These are phyloP conservation scores for Aureobasidium sp. DNA, from an alignment of 2,329 filamentous ascomycete species.

Conservation along the genomic window DNA sequence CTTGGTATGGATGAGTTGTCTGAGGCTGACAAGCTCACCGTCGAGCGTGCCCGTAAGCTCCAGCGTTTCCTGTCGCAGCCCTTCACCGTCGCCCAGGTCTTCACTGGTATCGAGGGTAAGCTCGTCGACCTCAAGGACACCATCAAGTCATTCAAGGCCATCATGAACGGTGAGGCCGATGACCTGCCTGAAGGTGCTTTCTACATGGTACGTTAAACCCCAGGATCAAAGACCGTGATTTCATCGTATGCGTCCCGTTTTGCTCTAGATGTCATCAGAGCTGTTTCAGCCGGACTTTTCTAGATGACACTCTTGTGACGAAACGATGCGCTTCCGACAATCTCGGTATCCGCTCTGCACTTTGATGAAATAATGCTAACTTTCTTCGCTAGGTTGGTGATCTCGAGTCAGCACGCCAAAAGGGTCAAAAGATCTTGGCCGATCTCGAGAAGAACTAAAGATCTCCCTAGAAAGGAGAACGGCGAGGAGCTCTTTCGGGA, in stretches of 20 bases:
- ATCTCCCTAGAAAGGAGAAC: constrained; percentile 7
- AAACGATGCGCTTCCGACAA: no score
- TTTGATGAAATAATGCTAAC: no score
- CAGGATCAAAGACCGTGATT: no score
- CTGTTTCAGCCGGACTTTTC: no score
- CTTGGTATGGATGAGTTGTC: constrained; percentile 99
- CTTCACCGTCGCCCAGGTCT: constrained; percentile 83
- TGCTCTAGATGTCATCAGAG: no score
- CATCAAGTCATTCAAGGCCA: constrained; percentile 94
- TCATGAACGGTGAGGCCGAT: constrained; percentile 90
- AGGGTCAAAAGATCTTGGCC: constrained; percentile 99
- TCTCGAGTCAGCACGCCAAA: constrained; percentile 82
- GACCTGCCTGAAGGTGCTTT: constrained; percentile 79
- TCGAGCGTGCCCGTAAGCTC: constrained; percentile 99
- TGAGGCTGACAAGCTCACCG: constrained; percentile 97
- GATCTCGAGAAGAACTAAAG: constrained; percentile 59
- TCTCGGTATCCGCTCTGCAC: no score
- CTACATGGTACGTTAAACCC: no score
- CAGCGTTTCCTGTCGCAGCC: constrained; percentile 99
- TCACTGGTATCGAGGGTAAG: constrained; percentile 91
- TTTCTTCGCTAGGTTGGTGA: constrained; percentile 64
- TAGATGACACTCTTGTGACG: no score
- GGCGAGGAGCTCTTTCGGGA: constrained; percentile 10
- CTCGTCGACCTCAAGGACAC: constrained; percentile 99
- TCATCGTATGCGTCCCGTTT: no score